Base-by-base conservation (phyloP, 2,329 filamentous ascomycete genomes). In the Aspergillus novofumigatus region DNA sequence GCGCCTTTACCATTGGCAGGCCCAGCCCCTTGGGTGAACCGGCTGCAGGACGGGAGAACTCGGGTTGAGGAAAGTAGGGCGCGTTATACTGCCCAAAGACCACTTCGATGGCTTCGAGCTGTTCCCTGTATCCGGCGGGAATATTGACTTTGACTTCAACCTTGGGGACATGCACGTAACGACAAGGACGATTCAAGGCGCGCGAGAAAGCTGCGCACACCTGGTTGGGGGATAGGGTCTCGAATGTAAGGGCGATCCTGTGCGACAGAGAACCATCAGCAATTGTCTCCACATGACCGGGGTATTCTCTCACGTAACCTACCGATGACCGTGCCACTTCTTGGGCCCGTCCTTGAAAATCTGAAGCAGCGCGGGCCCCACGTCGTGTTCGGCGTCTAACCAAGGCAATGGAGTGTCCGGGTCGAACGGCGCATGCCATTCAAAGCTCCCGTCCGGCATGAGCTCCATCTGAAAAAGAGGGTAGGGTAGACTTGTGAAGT, bases 391-490 rank as follows among this genome's bases (percentile, higher is more conserved):
- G 4, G 92, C 92, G 69, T 99, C 94, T 42, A 99, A 80, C 92
- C 93, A 99, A 0, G 94, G 94, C 41, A 99, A 81, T 61, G 91
- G 91, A 57, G 88, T 89, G 65, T 96, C 85, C 1, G 91, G 90
- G 67, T 96, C 90, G 73, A 97, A 97, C 0, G 94, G 94, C 1
- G 93, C 93, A 69, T 91, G 87, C 94, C 94, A 97, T 57, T 88
- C 79, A 72, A 97, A 97, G 54, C 89, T 92, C 20, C 91, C 92
- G 67, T 97, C 91, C 1, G 81, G 74, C 74, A 91, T 87, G 49
- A 96, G 79, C 62, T 95, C 91, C 89, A 97, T 96, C 77, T 92
- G 94, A 78, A 97, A 97, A 3, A 97, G 82, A 1, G 94, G 94
- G 70, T 96, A 97, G 1, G 86, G 86, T 32, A 97, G 81, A 49